Base-by-base conservation (phyloP, 352 stramenopile species). In the Globisporangium carolinianum region DNA sequence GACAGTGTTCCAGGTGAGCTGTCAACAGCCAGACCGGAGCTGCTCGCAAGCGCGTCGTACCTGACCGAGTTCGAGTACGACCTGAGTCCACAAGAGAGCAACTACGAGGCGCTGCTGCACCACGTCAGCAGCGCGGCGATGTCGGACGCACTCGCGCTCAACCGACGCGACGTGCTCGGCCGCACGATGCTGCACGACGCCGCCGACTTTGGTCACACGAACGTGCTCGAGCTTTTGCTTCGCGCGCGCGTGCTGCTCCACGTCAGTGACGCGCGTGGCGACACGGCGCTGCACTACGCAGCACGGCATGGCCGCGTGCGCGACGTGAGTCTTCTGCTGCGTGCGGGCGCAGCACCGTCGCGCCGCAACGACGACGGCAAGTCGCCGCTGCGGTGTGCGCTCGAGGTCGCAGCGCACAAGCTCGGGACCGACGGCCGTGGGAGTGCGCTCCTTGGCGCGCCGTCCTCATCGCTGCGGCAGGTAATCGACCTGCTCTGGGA, bases 401-500 rank as follows among this genome's bases (percentile, higher is more conserved):
- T 86, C 11, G 75, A 88, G 56, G 72, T 66, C 17, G 74, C 78
- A 14, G 72, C 68, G 1, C 59, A 65, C 57, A 24, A 17, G n/a
- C 35, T 55, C 24, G 24, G 24, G 24, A 24, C 24, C 24, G 24
- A 24, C 24, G 24, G 24, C 2, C 2, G 24, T 24, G 24, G 24
- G 24, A 24, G 24, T 24, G 24, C 24, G 24, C 24, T 24, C 24
- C 24, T 24, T 24, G 24, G 24, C 24, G 24, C 24, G 24, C 24
- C 24, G 24, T 24, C 24, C 24, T 24, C 69, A 17, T 69, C 74
- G 37, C 70, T 86, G 12, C 75, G 73, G 1, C 78, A 88, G 70
- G 78, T 86, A 14, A 83, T 88, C 43, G 75, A 86, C 61, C 59
- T 88, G 14, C 53, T 88, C 1, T 88, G 78, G 78, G 75, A 88